phyloP scores from a whole-genome alignment of 1,139 yeast species.

The Taphrina communis region DNA sequence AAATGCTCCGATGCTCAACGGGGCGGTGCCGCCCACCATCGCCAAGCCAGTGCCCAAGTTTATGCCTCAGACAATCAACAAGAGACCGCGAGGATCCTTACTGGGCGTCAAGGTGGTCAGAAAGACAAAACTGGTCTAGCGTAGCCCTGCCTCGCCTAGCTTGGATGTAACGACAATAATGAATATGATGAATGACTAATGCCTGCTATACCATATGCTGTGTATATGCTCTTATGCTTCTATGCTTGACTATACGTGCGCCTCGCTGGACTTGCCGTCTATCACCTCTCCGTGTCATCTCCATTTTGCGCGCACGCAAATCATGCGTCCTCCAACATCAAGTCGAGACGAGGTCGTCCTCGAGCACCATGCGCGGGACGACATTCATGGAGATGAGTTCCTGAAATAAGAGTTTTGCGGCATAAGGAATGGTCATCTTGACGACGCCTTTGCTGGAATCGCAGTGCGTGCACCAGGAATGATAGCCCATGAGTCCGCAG shows the following conservation, averaged over 20 bases:
- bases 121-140: constrained; percentile 30
- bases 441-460: constrained; percentile 83
- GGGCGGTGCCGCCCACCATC: background rate
- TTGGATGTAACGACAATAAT: background rate
- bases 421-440: constrained; percentile 97
- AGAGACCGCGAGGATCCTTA: constrained; percentile 30
- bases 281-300: too few relatives aligned
- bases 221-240: background rate
- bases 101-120: constrained; percentile 36
- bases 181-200: background rate
- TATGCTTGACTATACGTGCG: background rate
- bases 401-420: constrained; percentile 94
- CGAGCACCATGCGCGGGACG: constrained; percentile 89
- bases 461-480: constrained; percentile 97
- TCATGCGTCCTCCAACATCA: background rate
- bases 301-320: too few relatives aligned
- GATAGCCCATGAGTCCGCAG: constrained; percentile 98
- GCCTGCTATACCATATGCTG: background rate
- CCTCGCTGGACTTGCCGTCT: background rate
- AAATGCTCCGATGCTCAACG: background rate
- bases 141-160: too few relatives aligned
- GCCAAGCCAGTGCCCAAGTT: constrained; percentile 2
- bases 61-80: constrained; percentile 17
- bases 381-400: constrained; percentile 96
- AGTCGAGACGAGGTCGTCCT: constrained; percentile 59